Conservation (phyloP, 2,329 filamentous ascomycete genomes). For the Alternaria metachromatica region DNA sequence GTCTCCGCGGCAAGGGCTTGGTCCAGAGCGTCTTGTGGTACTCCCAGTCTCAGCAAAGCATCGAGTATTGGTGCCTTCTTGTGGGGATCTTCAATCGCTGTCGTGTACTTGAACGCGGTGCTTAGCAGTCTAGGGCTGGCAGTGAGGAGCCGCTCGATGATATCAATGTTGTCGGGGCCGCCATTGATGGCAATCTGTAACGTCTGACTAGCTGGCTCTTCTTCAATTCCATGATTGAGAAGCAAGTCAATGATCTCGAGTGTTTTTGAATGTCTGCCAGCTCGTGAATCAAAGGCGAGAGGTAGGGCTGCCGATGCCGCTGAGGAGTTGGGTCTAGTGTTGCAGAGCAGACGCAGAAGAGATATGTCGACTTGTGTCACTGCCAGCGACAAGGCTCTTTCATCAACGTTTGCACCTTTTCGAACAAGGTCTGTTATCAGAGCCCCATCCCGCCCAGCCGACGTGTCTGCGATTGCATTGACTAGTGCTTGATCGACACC, state of each 20-base stretch:
- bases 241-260: conserved; percentile 38
- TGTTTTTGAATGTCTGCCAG: conserved; percentile 29
- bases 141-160: conserved; percentile 37
- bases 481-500: conserved; percentile 41
- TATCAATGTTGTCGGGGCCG: conserved; percentile 40
- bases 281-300: conserved; percentile 34
- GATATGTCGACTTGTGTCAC: conserved; percentile 36
- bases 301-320: conserved; percentile 38
- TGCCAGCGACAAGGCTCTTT: conserved; percentile 35
- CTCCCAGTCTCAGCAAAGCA: conserved; percentile 32
- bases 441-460: conserved; percentile 28
- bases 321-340: conserved; percentile 21
- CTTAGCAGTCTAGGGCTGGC: conserved; percentile 30
- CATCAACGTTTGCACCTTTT: conserved; percentile 33
- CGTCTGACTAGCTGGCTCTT: conserved; percentile 26
- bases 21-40: conserved; percentile 39
- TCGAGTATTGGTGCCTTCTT: conserved; percentile 38
- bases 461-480: conserved; percentile 36
- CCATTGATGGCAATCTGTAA: conserved; percentile 38
- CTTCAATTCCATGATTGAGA: conserved; percentile 32
- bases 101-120: conserved; percentile 36
- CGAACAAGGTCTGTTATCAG: conserved; percentile 37
- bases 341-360: conserved; percentile 36
- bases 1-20: conserved; percentile 36
- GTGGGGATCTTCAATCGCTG: conserved; percentile 24